Evolutionary conservation across 2,329 filamentous ascomycete genomes (phyloP).

Genomic region (Nemania sp.): DNA sequence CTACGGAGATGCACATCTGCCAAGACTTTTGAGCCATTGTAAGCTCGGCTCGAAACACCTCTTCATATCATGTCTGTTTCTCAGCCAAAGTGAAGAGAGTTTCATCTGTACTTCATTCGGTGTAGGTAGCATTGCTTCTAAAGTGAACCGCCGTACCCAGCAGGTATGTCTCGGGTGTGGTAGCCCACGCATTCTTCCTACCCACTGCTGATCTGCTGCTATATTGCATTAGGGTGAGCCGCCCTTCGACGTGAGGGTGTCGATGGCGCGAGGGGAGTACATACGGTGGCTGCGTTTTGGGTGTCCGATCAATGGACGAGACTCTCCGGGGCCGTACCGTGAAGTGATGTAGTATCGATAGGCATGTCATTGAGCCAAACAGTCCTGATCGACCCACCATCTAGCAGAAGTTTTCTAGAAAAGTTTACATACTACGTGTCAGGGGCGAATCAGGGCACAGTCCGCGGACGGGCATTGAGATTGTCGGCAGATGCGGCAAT

Average conservation of each 20-base stretch:
- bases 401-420: constrained; percentile 38
- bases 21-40: constrained; percentile 6
- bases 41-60: neutral
- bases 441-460: constrained; percentile 30
- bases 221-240: neutral
- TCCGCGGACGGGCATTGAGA: constrained; percentile 18
- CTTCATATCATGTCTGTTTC: neutral
- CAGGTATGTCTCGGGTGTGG: neutral
- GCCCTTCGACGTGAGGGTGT: neutral
- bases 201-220: constrained; percentile 5
- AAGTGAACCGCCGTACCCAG: neutral
- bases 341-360: constrained; percentile 25
- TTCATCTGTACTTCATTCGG: neutral
- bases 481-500: constrained; percentile 16
- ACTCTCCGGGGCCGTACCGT: constrained; percentile 8
- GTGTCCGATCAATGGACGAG: constrained; percentile 25
- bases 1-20: constrained; percentile 1
- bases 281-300: constrained; percentile 22
- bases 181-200: neutral
- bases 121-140: constrained; percentile 6
- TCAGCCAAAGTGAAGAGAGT: neutral
- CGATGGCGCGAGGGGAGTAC: constrained; percentile 15
- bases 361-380: constrained; percentile 17
- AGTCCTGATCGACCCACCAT: constrained; percentile 26
- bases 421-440: constrained; percentile 27